Percentiles rank a stretch among this genome's conserved stretches.
These are phyloP conservation scores for Solanum appendiculatum DNA, from an alignment of 257 asterid species.

Conservation along the genomic window DNA sequence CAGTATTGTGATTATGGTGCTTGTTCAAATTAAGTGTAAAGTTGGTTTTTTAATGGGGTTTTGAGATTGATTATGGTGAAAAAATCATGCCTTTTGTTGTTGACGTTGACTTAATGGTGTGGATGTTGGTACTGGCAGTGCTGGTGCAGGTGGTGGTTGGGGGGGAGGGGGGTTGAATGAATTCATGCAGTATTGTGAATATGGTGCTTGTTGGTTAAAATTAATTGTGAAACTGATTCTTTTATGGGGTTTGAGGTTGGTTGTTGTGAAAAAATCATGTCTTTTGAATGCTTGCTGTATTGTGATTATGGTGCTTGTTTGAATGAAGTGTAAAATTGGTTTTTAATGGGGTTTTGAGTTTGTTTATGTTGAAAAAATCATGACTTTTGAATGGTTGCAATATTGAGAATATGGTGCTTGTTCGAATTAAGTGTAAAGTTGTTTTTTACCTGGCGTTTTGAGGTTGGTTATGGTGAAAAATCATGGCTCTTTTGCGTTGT, in stretches of 20 bases:
- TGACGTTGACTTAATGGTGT: constrained; percentile 27
- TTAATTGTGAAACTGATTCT: neutral
- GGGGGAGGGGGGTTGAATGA: neutral
- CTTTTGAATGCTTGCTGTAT: neutral
- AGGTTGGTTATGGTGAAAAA: neutral
- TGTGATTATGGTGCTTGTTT: neutral
- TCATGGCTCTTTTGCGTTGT: neutral
- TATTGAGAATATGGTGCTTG: neutral
- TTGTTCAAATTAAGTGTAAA: neutral
- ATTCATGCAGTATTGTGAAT: neutral
- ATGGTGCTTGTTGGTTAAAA: neutral
- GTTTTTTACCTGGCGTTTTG: neutral
- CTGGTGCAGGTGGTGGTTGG: constrained; percentile 57
- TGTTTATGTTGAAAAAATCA: neutral
- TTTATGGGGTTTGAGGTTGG: neutral
- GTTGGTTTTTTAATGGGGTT: neutral
- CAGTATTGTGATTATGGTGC: neutral
- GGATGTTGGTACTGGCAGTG: constrained; percentile 93
- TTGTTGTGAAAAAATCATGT: neutral
- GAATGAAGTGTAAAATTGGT: neutral
- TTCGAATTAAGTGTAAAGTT: neutral
- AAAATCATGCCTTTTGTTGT: neutral
- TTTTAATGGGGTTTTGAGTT: neutral
- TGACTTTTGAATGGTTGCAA: neutral
- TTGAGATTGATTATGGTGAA: neutral